phyloP scores from a whole-genome alignment of 768 basidiomycete genomes.

The Sutorius australiensis region DNA sequence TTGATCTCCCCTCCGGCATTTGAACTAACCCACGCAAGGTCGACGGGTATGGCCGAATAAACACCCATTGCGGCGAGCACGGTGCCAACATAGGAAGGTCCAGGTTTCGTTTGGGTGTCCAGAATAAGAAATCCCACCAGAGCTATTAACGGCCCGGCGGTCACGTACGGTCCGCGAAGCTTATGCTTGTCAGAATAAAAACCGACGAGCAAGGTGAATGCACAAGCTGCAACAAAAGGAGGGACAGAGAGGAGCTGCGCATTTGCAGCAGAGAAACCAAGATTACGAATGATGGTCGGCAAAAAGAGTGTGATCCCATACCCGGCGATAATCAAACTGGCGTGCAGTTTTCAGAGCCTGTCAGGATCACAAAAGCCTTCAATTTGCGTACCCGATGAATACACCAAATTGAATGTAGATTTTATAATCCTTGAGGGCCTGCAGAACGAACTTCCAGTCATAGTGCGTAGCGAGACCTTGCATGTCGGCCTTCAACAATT shows the following conservation, averaged over 20 bases:
- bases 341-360: not conserved
- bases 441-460: slow-evolving; percentile 41
- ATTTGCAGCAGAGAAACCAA: slow-evolving; percentile 47
- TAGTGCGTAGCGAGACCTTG: slow-evolving; percentile 42
- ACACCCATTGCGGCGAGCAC: slow-evolving; percentile 49
- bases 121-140: slow-evolving; percentile 48
- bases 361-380: not conserved
- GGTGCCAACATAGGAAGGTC: slow-evolving; percentile 38
- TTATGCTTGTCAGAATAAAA: slow-evolving; percentile 39
- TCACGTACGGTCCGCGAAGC: slow-evolving; percentile 46
- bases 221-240: slow-evolving; percentile 42
- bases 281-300: slow-evolving; percentile 30
- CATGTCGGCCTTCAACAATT: slow-evolving; percentile 40
- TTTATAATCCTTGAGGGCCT: slow-evolving; percentile 46
- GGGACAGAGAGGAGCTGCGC: slow-evolving; percentile 48
- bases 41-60: slow-evolving; percentile 41
- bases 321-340: not conserved
- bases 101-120: slow-evolving; percentile 29
- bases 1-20: slow-evolving; percentile 54
- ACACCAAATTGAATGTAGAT: slow-evolving; percentile 29
- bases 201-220: slow-evolving; percentile 37
- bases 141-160: slow-evolving; percentile 36
- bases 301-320: not conserved
- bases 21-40: slow-evolving; percentile 49
- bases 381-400: slow-evolving; percentile 36